Evolutionary conservation across 139 green algal species (phyloP).

Genomic region (Volvox africanus): DNA sequence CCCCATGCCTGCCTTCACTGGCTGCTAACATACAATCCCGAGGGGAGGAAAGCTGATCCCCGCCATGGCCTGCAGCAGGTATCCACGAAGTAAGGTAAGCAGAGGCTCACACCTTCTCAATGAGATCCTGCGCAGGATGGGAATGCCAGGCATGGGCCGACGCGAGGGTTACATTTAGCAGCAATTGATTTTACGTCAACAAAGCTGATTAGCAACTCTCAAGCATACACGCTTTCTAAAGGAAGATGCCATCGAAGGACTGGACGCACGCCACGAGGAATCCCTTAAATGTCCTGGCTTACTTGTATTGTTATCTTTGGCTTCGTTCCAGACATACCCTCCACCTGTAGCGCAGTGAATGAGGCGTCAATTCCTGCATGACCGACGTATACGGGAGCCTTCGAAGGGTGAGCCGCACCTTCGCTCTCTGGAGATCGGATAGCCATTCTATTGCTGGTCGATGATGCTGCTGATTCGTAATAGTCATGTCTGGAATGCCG

Average conservation of each 20-base stretch:
- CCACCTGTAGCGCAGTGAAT: constrained; percentile 49
- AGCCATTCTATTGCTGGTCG: constrained; percentile 63
- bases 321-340: constrained; percentile 63
- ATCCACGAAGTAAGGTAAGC: too few species aligned
- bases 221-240: too few species aligned
- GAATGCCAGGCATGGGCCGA: not conserved
- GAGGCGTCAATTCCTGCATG: not conserved
- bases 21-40: too few species aligned
- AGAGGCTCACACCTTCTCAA: not conserved
- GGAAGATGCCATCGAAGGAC: too few species aligned
- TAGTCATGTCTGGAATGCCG: constrained; percentile 2
- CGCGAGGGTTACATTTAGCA: too few species aligned
- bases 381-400: not conserved
- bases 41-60: too few species aligned
- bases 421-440: constrained; percentile 63
- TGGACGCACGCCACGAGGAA: too few species aligned
- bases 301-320: constrained; percentile 81
- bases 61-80: too few species aligned
- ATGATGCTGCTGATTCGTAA: constrained; percentile 21
- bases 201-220: too few species aligned
- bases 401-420: constrained; percentile 47
- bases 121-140: not conserved
- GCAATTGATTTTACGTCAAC: too few species aligned
- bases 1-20: too few species aligned
- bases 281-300: constrained; percentile 13